Conservation (phyloP, 2,329 filamentous ascomycete genomes). For the Lecanicillium sp. region DNA sequence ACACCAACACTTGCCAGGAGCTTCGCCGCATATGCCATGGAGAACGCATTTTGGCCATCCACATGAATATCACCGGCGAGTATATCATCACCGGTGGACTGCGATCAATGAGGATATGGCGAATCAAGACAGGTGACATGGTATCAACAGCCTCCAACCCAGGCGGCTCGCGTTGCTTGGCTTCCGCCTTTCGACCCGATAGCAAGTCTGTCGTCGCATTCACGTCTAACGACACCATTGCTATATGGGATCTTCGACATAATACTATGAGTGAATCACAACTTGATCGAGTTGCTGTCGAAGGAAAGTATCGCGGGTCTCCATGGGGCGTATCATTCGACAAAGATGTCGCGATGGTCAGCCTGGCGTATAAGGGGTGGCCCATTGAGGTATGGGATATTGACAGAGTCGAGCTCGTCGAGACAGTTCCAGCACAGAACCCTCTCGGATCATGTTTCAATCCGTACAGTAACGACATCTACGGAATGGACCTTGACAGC, state of each 20-base stretch:
- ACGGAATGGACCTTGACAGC: background rate
- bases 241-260: background rate
- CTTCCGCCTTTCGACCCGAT: background rate
- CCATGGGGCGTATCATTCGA: background rate
- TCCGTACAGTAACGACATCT: background rate
- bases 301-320: background rate
- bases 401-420: background rate
- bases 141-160: background rate
- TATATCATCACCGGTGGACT: background rate
- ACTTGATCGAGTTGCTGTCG: background rate
- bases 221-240: background rate
- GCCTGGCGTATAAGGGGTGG: conserved; percentile 1
- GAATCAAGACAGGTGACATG: background rate
- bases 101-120: background rate
- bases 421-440: background rate
- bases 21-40: conserved; percentile 1
- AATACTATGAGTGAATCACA: background rate
- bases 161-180: background rate
- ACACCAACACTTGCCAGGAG: conserved; percentile 5
- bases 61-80: background rate
- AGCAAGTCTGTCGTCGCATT: background rate
- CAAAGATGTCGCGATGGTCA: conserved; percentile 1
- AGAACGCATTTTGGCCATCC: background rate
- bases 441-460: background rate
- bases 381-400: conserved; percentile 3